A percentile compares a stretch with the other conserved stretches of the same genome.
Conservation (phyloP, 2,329 filamentous ascomycete species). For the Trichoderma sp. region DNA sequence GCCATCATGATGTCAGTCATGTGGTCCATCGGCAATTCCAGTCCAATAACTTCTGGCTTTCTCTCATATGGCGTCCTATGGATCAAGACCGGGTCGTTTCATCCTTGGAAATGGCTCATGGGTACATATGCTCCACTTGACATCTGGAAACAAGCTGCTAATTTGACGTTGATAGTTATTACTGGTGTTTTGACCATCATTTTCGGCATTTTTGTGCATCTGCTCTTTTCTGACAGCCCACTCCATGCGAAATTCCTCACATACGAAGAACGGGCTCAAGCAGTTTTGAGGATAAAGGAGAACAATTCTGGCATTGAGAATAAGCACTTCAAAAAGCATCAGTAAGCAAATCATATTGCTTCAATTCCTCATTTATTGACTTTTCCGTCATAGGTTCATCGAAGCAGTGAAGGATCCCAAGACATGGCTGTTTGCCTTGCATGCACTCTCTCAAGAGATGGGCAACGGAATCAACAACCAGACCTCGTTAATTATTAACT, state of each 20-base stretch:
- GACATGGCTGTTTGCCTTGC: constrained; percentile 36
- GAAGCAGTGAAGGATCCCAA: constrained; percentile 36
- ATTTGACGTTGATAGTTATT: constrained; percentile 23
- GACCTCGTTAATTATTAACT: constrained; percentile 46
- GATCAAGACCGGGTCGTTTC: constrained; percentile 40
- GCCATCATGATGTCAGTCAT: constrained; percentile 40
- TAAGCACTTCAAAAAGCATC: constrained; percentile 38
- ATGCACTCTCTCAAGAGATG: constrained; percentile 41
- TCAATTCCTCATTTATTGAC: neutral
- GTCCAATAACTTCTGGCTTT: constrained; percentile 37
- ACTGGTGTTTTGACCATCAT: constrained; percentile 28
- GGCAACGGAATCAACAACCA: constrained; percentile 44
- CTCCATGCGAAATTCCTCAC: constrained; percentile 30
- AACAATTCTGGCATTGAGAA: constrained; percentile 40
- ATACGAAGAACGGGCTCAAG: constrained; percentile 33
- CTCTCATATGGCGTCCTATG: constrained; percentile 37
- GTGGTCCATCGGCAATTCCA: constrained; percentile 43
- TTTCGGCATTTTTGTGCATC: constrained; percentile 26
- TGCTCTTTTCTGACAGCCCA: constrained; percentile 25
- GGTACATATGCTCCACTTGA: constrained; percentile 27
- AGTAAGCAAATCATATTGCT: constrained; percentile 21
- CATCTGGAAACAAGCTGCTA: neutral
- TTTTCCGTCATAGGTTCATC: constrained; percentile 23
- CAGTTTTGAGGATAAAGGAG: constrained; percentile 36
- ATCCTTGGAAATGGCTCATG: constrained; percentile 45